Evolutionary conservation across 179 eudicot species (phyloP), one percentile per base, ranked within the genome.

Genomic region (Gypsophila paniculata): DNA sequence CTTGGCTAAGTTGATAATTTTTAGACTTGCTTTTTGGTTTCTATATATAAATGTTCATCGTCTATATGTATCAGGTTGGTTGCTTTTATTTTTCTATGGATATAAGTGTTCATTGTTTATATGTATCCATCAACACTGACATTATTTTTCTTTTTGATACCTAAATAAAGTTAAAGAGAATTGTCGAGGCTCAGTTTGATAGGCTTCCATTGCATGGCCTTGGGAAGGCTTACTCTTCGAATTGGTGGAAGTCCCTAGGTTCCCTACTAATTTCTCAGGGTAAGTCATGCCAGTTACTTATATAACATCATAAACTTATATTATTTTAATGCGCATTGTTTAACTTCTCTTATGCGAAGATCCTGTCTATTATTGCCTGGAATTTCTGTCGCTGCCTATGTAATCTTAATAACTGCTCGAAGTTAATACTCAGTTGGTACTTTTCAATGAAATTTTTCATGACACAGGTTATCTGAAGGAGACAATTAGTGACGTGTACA

Each of bases 171-270:
- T 70, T 91, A 65, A 91, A 84, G 80, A 91, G 79, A 78, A 83
- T 91, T 72, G 80, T 90, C 49, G 82, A 85, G 60, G 85, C 88
- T 78, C 82, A 80, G 82, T 88, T 89, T 80, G 96, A 91, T 76
- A 81, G 72, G 80, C 88, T 89, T 55, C 96, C 91, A 66, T 72
- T 86, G 75, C 97, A 91, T 81, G 96, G 97, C 58, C 91, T 86
- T 72, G 97, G 97, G 69, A 91, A 91, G 79, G 84, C 82, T 59
- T 76, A 86, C 70, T 76, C 97, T 61, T 85, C 92, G 60, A 85
- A 89, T 82, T 87, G 97, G 97, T 91, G 96, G 97, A 91, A 91
- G 80, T 72, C 82, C 34, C 84, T 91, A 19, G 97, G 84, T 73
- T 75, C 73, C 77, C 89, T 77, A 65, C 76, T 91, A 64, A 86